Evolutionary conservation across 2,329 filamentous ascomycete genomes (phyloP).

Genomic region (Sphaerulina vaccinii): DNA sequence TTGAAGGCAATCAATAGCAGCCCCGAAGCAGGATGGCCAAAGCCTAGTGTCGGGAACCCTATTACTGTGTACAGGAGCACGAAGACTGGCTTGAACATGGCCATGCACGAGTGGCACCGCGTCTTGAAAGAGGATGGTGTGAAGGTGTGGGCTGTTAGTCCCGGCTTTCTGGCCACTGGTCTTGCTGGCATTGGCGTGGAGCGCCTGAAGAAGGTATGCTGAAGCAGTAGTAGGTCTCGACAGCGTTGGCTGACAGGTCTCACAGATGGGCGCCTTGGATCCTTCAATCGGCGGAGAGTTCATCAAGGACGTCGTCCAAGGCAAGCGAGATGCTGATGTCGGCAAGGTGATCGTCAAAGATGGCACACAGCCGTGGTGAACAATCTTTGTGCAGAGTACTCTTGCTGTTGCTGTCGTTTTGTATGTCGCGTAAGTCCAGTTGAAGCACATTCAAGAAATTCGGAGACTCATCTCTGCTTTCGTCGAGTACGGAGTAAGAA

Average conservation of each 20-base stretch:
- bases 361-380: slow-evolving; percentile 42
- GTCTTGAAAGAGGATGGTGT: slow-evolving; percentile 45
- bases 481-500: too few species aligned
- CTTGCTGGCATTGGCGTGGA: slow-evolving; percentile 39
- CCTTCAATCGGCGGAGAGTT: slow-evolving; percentile 40
- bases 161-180: slow-evolving; percentile 49
- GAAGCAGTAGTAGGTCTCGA: background rate
- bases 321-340: slow-evolving; percentile 40
- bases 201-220: slow-evolving; percentile 24
- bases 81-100: slow-evolving; percentile 52
- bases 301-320: slow-evolving; percentile 41
- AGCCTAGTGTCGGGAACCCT: slow-evolving; percentile 32
- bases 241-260: background rate
- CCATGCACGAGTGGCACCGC: slow-evolving; percentile 50
- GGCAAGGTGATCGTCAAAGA: slow-evolving; percentile 40
- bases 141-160: slow-evolving; percentile 50
- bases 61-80: slow-evolving; percentile 42
- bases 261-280: slow-evolving; percentile 41
- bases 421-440: too few species aligned
- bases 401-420: too few species aligned
- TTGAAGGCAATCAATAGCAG: slow-evolving; percentile 27
- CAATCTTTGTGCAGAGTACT: too few species aligned
- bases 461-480: too few species aligned
- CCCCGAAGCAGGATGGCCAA: slow-evolving; percentile 50
- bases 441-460: too few species aligned